Conservation (phyloP, 768 basidiomycete species). For the Exidia glandulosa region DNA sequence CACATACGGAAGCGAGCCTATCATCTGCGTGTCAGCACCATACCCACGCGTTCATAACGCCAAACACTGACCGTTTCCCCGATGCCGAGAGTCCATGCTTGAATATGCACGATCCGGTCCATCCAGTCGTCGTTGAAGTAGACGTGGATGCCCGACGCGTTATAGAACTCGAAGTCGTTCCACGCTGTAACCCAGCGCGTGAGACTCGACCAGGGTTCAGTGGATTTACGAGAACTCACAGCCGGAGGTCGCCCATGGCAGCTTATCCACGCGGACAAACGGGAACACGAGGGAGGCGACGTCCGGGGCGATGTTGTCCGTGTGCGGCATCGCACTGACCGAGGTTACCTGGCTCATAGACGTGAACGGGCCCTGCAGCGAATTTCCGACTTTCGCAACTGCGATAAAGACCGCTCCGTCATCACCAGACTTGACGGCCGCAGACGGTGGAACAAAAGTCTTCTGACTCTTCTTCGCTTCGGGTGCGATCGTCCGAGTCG, state of each 20-base stretch:
- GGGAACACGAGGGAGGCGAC: conserved; percentile 15
- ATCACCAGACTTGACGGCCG: neutral
- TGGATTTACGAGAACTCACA: conserved; percentile 2
- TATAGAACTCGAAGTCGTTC: conserved; percentile 20
- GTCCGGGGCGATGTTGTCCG: conserved; percentile 6
- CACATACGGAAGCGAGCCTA: neutral
- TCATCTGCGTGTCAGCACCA: neutral
- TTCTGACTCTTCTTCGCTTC: neutral
- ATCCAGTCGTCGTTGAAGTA: conserved; percentile 16
- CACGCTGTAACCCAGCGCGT: neutral
- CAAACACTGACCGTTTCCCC: conserved; percentile 9
- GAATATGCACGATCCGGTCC: conserved; percentile 16
- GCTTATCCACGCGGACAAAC: conserved; percentile 15
- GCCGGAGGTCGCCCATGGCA: conserved; percentile 14
- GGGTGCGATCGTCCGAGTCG: neutral
- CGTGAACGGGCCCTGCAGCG: conserved; percentile 8
- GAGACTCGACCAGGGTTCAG: neutral
- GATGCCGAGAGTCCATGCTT: conserved; percentile 18
- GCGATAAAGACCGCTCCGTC: conserved; percentile 11
- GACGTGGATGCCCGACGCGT: conserved; percentile 19
- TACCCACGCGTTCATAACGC: neutral
- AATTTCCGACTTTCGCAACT: conserved; percentile 4
- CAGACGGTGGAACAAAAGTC: neutral
- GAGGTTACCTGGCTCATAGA: conserved; percentile 14
- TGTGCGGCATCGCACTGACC: conserved; percentile 7